Conservation (phyloP, 192 early-diverging fungal species). For the Mortierella alpina region DNA sequence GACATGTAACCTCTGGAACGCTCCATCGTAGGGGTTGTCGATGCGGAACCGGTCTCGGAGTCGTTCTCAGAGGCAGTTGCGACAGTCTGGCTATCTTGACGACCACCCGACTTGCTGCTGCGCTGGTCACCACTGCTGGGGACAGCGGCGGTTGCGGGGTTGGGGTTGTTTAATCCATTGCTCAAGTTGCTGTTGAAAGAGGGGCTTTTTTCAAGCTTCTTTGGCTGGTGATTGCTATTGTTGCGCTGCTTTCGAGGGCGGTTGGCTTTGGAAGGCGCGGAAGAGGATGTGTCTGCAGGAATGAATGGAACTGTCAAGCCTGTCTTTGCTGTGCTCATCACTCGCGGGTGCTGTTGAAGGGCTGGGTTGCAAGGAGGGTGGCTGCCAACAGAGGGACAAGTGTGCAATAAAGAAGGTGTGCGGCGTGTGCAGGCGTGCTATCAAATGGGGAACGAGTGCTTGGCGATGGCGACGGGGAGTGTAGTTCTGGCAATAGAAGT, state of each 20-base stretch:
- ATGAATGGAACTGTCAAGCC: constrained; percentile 52
- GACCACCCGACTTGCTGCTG: neutral
- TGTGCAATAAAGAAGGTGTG: neutral
- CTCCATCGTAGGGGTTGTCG: constrained; percentile 1
- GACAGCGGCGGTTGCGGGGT: neutral
- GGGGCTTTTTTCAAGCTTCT: constrained; percentile 43
- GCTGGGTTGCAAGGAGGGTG: neutral
- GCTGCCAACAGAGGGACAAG: neutral
- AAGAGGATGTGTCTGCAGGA: constrained; percentile 29
- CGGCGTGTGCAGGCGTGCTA: neutral
- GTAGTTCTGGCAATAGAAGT: neutral
- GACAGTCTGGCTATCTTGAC: neutral
- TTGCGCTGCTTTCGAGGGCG: constrained; percentile 30
- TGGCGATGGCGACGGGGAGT: neutral
- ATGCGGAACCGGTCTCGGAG: neutral
- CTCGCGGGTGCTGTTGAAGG: constrained; percentile 21
- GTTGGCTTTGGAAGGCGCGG: constrained; percentile 21
- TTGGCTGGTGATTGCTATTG: constrained; percentile 14
- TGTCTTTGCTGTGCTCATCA: constrained; percentile 58
- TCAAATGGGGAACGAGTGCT: constrained; percentile 26
- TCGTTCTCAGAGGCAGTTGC: constrained; percentile 12
- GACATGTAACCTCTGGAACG: constrained; percentile 28
- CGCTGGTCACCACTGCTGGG: neutral
- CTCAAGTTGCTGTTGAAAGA: constrained; percentile 33
- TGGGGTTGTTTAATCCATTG: constrained; percentile 33